Conservation (phyloP, 495 filamentous ascomycete species). For the Aspergillus panamensis region DNA sequence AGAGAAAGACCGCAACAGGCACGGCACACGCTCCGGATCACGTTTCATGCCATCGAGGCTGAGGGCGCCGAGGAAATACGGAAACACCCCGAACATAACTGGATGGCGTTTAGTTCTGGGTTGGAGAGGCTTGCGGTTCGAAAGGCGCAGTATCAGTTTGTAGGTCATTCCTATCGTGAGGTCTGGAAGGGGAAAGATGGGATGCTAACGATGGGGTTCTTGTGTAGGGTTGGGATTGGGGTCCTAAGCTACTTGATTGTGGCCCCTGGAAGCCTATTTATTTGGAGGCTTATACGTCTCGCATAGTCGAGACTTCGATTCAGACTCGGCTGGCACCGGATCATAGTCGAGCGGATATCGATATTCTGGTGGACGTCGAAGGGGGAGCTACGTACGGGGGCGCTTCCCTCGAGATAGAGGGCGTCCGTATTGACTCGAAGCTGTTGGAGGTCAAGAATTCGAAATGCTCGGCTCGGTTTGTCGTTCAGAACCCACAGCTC, state of each 20-base stretch:
- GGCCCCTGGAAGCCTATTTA: not conserved
- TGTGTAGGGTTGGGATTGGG: not conserved
- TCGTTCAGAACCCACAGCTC: not conserved
- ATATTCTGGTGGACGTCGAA: not conserved
- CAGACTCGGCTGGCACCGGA: not conserved
- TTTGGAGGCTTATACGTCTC: not conserved
- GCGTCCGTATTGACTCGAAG: not conserved
- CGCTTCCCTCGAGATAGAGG: not conserved
- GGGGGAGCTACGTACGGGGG: not conserved
- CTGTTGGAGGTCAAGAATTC: not conserved
- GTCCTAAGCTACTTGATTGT: constrained; percentile 1
- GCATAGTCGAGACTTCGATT: not conserved
- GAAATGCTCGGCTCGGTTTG: not conserved
- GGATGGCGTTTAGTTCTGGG: not conserved
- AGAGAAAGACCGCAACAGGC: not conserved
- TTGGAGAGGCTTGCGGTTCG: not conserved
- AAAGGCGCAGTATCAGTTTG: constrained; percentile 1
- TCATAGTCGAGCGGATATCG: not conserved
- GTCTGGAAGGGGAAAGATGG: not conserved
- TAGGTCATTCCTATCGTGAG: not conserved
- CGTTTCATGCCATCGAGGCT: not conserved
- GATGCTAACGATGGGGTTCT: not conserved
- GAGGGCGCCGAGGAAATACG: not conserved
- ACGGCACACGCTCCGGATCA: not conserved
- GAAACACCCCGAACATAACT: not conserved